Evolutionary conservation across 2,329 filamentous ascomycete genomes (phyloP), one percentile per base, ranked within the genome.

Genomic region (Fusarium austroafricanum): DNA sequence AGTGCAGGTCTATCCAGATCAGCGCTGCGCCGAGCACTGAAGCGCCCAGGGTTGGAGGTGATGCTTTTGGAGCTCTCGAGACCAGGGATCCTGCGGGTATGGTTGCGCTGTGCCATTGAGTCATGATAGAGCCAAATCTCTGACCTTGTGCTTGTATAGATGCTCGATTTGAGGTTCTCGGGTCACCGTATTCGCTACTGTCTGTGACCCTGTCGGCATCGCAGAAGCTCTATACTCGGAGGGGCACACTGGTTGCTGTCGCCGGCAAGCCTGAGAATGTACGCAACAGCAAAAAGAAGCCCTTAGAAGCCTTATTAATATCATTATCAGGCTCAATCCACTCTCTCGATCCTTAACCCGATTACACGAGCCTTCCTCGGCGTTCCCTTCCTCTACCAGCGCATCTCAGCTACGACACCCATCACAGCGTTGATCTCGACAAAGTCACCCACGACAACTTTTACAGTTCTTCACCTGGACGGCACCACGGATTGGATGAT

Each of bases 401-500:
- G 92, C 80, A 88, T 98, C 70, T 91, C 93, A 33, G 95, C 95
- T 2, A 94, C 94, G 1, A 92, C 90, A 45, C 94, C 96, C 3
- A 87, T 97, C 70, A 97, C 92, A 42, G 94, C 94, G 31, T 83
- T 99, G 67, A 91, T 99, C 72, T 92, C 92, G 29, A 94, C 95
- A 23, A 96, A 94, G 77, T 93, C 93, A 7, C 89, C 93, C 6
- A 89, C 91, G 52, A 96, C 94, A 1, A 94, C 94, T 8, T 94
- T 99, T 72, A 90, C 92, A 14, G 89, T 97, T 10, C 86, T 99
- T 26, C 92, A 95, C 76, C 87, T 99, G 50, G 94, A 99, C 82
- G 96, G 96, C 59, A 93, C 94, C 6, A 90, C 94, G 59, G 96
- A 99, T 81, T 99, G 96, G 95, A 92, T 97, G 84, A 83, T 99